A percentile compares a stretch with the other conserved stretches of the same genome.
Evolutionary conservation across 106 monocot species (phyloP).

Genomic region (Vanilla planifolia): DNA sequence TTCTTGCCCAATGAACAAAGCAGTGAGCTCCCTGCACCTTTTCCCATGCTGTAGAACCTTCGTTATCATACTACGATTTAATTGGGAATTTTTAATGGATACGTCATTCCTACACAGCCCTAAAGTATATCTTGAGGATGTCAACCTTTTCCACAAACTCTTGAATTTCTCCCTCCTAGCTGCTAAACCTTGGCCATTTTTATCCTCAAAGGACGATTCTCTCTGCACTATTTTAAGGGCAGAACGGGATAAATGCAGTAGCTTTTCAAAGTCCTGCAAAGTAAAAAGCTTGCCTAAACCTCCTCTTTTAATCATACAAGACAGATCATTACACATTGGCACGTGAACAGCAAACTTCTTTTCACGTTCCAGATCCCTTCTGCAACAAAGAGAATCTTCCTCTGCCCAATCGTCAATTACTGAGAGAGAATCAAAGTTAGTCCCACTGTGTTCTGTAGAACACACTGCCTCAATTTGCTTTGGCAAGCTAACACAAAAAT

Average conservation of each 20-base stretch:
- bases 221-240: slow-evolving; percentile 24
- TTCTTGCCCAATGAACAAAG: slow-evolving; percentile 55
- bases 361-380: slow-evolving; percentile 50
- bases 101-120: slow-evolving; percentile 17
- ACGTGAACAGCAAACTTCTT: slow-evolving; percentile 38
- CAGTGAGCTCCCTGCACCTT: slow-evolving; percentile 33
- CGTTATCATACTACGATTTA: slow-evolving; percentile 12
- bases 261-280: slow-evolving; percentile 40
- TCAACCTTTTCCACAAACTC: slow-evolving; percentile 43
- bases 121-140: slow-evolving; percentile 2
- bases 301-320: slow-evolving; percentile 33
- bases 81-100: slow-evolving; percentile 11
- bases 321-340: slow-evolving; percentile 22
- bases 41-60: slow-evolving; percentile 28
- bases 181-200: slow-evolving; percentile 7
- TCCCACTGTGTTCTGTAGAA: slow-evolving; percentile 15
- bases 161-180: slow-evolving; percentile 17
- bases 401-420: neutral
- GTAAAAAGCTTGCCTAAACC: slow-evolving; percentile 41
- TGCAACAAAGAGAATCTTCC: slow-evolving; percentile 20
- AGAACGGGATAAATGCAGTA: slow-evolving; percentile 28
- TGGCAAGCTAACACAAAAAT: neutral
- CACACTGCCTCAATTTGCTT: slow-evolving; percentile 11
- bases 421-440: slow-evolving; percentile 13
- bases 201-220: neutral